A percentile compares a stretch with the other conserved stretches of the same genome.
phyloP scores from a whole-genome alignment of 768 basidiomycete genomes.

The Mycena vulgaris region DNA sequence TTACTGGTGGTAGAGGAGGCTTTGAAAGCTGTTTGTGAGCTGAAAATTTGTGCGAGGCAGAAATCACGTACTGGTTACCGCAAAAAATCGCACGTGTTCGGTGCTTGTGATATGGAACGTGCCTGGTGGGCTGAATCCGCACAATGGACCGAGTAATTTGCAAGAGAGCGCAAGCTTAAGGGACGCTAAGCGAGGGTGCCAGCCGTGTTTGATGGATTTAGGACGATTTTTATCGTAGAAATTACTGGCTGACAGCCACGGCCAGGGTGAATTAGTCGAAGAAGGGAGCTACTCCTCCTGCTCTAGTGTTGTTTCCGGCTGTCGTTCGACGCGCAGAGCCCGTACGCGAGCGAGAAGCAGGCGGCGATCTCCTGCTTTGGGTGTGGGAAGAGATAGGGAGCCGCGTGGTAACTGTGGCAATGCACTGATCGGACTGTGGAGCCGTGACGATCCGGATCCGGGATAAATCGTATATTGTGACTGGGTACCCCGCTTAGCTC shows the following conservation, averaged over 20 bases:
- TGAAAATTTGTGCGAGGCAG: no score
- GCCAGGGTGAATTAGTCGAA: not conserved
- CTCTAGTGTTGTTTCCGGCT: not conserved
- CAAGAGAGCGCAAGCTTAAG: no score
- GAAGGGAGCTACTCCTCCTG: not conserved
- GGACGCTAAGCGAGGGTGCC: not conserved
- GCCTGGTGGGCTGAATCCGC: not conserved
- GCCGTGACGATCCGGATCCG: slow-evolving; percentile 3
- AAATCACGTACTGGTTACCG: no score
- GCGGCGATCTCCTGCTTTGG: slow-evolving; percentile 5
- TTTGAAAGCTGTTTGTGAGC: no score
- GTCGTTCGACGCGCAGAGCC: not conserved
- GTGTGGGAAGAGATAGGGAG: not conserved
- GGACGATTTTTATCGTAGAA: not conserved
- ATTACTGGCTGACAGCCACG: not conserved
- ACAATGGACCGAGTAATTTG: not conserved
- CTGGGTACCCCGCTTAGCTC: slow-evolving; percentile 27
- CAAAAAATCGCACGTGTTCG: no score
- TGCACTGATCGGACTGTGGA: slow-evolving; percentile 6
- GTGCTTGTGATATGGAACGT: no score
- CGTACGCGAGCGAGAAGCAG: slow-evolving; percentile 4
- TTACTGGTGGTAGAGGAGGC: no score
- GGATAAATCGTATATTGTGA: slow-evolving; percentile 26
- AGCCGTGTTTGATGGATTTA: not conserved
- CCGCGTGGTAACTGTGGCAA: not conserved